Conservation (phyloP, 1,139 yeast species). For the Candida glucosophila region DNA sequence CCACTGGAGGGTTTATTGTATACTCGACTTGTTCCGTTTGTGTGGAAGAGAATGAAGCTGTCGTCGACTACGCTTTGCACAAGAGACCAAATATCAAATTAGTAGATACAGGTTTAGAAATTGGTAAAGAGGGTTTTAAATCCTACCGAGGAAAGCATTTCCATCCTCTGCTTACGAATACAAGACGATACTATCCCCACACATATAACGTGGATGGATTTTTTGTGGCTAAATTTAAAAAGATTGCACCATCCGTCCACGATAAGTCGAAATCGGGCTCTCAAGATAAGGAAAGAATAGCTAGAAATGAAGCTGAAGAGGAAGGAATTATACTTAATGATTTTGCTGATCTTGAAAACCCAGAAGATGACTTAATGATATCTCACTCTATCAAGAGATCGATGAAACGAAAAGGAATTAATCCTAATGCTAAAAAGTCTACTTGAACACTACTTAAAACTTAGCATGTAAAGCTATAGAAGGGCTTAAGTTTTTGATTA, state of each 20-base stretch:
- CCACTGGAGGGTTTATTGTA: constrained; percentile 90
- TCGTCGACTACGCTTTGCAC: constrained; percentile 94
- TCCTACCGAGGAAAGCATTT: constrained; percentile 90
- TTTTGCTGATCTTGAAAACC: constrained; percentile 73
- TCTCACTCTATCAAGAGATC: constrained; percentile 66
- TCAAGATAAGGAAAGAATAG: constrained; percentile 71
- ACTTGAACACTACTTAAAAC: no score
- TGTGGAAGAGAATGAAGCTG: constrained; percentile 97
- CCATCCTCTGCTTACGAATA: constrained; percentile 64
- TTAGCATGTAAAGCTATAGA: no score
- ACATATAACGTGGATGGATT: constrained; percentile 98
- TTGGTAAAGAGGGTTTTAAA: constrained; percentile 94
- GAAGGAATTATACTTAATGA: constrained; percentile 81
- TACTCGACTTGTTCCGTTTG: constrained; percentile 98
- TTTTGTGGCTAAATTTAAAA: constrained; percentile 92
- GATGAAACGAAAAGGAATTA: constrained; percentile 73
- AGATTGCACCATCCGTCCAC: constrained; percentile 78
- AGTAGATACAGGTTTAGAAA: constrained; percentile 87
- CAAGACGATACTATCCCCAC: constrained; percentile 97
- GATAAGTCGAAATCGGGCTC: constrained; percentile 86
- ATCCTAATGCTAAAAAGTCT: constrained; percentile 39
- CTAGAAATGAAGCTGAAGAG: constrained; percentile 70
- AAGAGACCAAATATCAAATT: constrained; percentile 94
- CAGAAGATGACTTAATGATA: constrained; percentile 68
- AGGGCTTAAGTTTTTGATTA: no score